These are phyloP conservation scores for Rhodotorula sphaerocarpa DNA, from an alignment of 768 basidiomycete genomes.

Conservation along the genomic window DNA sequence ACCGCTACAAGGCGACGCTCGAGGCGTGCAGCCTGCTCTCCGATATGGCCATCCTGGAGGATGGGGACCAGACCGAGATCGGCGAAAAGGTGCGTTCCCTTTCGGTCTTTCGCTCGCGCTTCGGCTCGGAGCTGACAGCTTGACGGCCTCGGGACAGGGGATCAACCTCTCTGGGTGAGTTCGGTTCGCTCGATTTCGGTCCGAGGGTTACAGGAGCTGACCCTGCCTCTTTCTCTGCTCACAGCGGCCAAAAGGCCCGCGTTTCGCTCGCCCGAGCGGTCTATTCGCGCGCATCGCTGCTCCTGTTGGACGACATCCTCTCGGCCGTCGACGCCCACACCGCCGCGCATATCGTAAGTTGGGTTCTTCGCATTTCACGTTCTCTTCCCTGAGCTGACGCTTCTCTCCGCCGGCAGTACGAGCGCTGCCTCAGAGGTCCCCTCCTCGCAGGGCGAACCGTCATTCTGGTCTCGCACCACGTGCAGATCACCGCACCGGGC, in stretches of 20 bases:
- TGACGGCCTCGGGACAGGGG: slow-evolving; percentile 54
- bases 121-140: slow-evolving; percentile 3
- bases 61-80: slow-evolving; percentile 61
- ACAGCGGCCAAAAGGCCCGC: slow-evolving; percentile 64
- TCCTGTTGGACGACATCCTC: slow-evolving; percentile 58
- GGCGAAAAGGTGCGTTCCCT: slow-evolving; percentile 36
- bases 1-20: slow-evolving; percentile 60
- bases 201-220: too few relatives aligned
- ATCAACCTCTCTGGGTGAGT: slow-evolving; percentile 58
- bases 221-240: too few relatives aligned
- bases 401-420: slow-evolving; percentile 57
- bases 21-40: slow-evolving; percentile 63
- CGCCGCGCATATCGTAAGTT: slow-evolving; percentile 64
- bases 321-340: slow-evolving; percentile 81
- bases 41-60: slow-evolving; percentile 64
- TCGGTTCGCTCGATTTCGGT: too few relatives aligned
- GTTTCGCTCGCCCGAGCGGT: slow-evolving; percentile 78
- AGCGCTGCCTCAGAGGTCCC: slow-evolving; percentile 59
- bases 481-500: slow-evolving; percentile 74
- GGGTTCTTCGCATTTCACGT: neutral
- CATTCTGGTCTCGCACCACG: slow-evolving; percentile 86
- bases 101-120: neutral
- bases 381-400: slow-evolving; percentile 41
- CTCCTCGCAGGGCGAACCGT: slow-evolving; percentile 67
- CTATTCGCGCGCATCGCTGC: slow-evolving; percentile 71